Conservation (phyloP, 805 yeast genomes). For the Ogataea henricii region DNA sequence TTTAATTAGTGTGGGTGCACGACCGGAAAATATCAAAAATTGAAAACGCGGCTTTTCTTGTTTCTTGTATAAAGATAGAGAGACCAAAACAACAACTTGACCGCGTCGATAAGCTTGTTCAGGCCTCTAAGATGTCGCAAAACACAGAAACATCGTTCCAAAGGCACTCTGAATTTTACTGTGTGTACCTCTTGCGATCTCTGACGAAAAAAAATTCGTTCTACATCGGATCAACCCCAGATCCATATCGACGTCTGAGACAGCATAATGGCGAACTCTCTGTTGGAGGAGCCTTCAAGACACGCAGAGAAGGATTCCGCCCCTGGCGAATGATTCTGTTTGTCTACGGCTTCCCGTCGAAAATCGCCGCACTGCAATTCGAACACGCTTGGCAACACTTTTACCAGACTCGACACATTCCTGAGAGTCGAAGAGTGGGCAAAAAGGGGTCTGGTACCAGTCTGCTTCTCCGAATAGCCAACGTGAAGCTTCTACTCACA, state of each 20-base stretch:
- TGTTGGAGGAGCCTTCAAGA: constrained; percentile 69
- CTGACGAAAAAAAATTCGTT: constrained; percentile 56
- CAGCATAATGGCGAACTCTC: constrained; percentile 76
- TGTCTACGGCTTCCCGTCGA: constrained; percentile 73
- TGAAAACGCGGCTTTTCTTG: not conserved
- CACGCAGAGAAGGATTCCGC: constrained; percentile 55
- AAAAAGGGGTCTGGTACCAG: constrained; percentile 41
- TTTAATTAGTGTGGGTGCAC: not conserved
- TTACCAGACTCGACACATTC: constrained; percentile 62
- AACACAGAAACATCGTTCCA: not conserved
- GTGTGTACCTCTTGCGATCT: constrained; percentile 71
- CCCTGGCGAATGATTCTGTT: constrained; percentile 74
- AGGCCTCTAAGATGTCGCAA: not conserved
- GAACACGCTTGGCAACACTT: constrained; percentile 87
- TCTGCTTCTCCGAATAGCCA: constrained; percentile 49
- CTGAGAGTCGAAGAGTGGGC: constrained; percentile 39
- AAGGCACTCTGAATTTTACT: constrained; percentile 46
- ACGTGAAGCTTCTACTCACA: constrained; percentile 45
- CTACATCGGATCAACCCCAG: constrained; percentile 83
- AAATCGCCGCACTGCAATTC: constrained; percentile 70
- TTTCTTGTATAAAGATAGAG: no score
- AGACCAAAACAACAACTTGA: not conserved
- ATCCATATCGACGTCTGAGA: constrained; percentile 63
- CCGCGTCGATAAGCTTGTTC: no score
- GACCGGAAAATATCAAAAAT: not conserved